A percentile compares a stretch with the other conserved stretches of the same genome.
These are phyloP conservation scores for Bryopsis sp. DNA, from an alignment of 139 green algal genomes.

Conservation along the genomic window DNA sequence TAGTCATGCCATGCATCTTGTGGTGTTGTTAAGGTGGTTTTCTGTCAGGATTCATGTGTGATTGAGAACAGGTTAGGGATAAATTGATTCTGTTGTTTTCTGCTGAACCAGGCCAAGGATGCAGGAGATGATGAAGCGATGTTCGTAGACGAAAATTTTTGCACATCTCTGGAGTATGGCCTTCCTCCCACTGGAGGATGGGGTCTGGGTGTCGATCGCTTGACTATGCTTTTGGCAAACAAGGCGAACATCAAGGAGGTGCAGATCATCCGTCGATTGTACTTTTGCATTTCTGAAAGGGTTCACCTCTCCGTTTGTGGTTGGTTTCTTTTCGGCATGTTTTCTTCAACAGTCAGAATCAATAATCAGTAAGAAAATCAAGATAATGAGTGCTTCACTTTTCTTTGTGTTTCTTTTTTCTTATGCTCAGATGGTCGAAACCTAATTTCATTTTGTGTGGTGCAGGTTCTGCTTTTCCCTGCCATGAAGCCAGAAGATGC, in stretches of 20 bases:
- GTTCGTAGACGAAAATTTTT: constrained; percentile 96
- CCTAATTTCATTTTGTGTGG: neutral
- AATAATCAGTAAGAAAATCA: neutral
- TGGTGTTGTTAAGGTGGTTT: neutral
- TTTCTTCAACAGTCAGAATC: neutral
- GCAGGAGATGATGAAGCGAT: constrained; percentile 96
- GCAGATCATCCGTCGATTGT: neutral
- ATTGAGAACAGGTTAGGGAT: too few species aligned
- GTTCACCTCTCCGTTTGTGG: neutral
- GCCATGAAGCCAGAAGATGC: constrained; percentile 98
- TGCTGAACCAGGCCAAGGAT: constrained; percentile 15
- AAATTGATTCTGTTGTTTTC: too few species aligned
- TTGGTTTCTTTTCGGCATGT: neutral
- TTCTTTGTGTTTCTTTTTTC: neutral
- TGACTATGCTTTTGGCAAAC: constrained; percentile 97
- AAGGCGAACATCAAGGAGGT: constrained; percentile 95
- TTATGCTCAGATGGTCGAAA: neutral
- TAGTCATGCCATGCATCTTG: too few species aligned
- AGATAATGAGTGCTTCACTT: too few species aligned
- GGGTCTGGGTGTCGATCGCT: constrained; percentile 94
- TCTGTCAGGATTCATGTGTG: neutral
- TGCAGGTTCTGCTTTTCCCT: constrained; percentile 94
- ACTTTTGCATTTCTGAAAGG: neutral
- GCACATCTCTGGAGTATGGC: constrained; percentile 93
- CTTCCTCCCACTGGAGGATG: constrained; percentile 95